Evolutionary conservation across 2,329 filamentous ascomycete species (phyloP).

Genomic region (Fusarium brevicatenulatum): DNA sequence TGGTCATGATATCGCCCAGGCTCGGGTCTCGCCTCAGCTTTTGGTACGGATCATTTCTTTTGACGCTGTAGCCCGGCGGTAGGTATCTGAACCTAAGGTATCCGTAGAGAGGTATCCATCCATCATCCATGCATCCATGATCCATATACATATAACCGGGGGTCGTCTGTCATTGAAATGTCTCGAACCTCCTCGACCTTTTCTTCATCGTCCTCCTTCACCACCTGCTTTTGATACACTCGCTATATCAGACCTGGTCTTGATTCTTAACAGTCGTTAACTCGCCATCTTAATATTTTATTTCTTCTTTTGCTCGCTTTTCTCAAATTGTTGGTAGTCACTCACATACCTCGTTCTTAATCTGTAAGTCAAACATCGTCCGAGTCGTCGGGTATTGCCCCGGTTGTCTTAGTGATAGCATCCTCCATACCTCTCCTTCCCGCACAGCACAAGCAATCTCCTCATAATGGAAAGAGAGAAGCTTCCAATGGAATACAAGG

Average conservation of each 20-base stretch:
- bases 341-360: neutral
- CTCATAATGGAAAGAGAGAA: slow-evolving; percentile 2
- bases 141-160: neutral
- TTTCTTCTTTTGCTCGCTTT: slow-evolving; percentile 6
- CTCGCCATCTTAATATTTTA: neutral
- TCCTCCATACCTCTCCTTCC: slow-evolving; percentile 28
- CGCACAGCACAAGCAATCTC: neutral
- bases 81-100: neutral
- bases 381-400: slow-evolving; percentile 1
- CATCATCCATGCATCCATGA: neutral
- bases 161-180: slow-evolving; percentile 17
- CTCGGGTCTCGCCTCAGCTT: slow-evolving; percentile 40
- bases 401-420: slow-evolving; percentile 30
- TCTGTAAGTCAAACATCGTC: slow-evolving; percentile 24
- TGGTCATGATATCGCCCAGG: slow-evolving; percentile 43
- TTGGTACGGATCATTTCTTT: slow-evolving; percentile 40
- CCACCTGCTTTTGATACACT: slow-evolving; percentile 30
- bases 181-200: slow-evolving; percentile 19
- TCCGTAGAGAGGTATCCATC: neutral
- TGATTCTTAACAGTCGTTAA: slow-evolving; percentile 23
- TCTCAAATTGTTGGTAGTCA: neutral
- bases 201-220: slow-evolving; percentile 22
- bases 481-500: neutral
- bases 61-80: slow-evolving; percentile 18
- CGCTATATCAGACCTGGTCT: slow-evolving; percentile 20